These are phyloP conservation scores for Prunella vulgaris DNA, from an alignment of 257 asterid genomes.

Conservation along the genomic window DNA sequence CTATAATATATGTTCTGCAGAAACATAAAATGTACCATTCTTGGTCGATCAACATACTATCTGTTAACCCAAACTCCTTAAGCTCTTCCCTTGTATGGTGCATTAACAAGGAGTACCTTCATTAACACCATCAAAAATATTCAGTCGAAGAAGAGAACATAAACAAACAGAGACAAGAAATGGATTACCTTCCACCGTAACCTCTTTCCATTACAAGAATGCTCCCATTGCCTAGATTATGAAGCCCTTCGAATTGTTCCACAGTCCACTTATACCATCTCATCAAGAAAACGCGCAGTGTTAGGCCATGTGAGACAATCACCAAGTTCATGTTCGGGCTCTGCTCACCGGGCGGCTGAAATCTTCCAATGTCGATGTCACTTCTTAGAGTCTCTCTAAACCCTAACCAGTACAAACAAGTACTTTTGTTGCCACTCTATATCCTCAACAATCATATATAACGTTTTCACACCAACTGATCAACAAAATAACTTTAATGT, in stretches of 20 bases:
- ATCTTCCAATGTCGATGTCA: slow-evolving; percentile 77
- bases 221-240: slow-evolving; percentile 50
- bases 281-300: slow-evolving; percentile 26
- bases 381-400: slow-evolving; percentile 69
- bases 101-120: slow-evolving; percentile 66
- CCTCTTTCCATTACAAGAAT: slow-evolving; percentile 78
- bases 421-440: neutral
- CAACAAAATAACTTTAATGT: too few species aligned
- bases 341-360: slow-evolving; percentile 76
- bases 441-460: neutral
- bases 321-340: slow-evolving; percentile 73
- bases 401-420: slow-evolving; percentile 31
- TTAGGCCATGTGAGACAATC: slow-evolving; percentile 44
- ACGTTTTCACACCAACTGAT: too few species aligned
- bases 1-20: neutral
- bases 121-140: neutral
- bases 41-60: slow-evolving; percentile 66
- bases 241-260: slow-evolving; percentile 70
- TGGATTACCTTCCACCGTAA: slow-evolving; percentile 68
- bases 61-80: slow-evolving; percentile 54
- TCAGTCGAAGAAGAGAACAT: neutral
- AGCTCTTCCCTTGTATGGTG: slow-evolving; percentile 62
- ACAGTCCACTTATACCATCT: slow-evolving; percentile 87
- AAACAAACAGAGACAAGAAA: neutral
- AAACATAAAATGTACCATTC: slow-evolving; percentile 46